These are phyloP conservation scores for Diplodia corticola DNA, from an alignment of 2,329 filamentous ascomycete species.

Conservation along the genomic window DNA sequence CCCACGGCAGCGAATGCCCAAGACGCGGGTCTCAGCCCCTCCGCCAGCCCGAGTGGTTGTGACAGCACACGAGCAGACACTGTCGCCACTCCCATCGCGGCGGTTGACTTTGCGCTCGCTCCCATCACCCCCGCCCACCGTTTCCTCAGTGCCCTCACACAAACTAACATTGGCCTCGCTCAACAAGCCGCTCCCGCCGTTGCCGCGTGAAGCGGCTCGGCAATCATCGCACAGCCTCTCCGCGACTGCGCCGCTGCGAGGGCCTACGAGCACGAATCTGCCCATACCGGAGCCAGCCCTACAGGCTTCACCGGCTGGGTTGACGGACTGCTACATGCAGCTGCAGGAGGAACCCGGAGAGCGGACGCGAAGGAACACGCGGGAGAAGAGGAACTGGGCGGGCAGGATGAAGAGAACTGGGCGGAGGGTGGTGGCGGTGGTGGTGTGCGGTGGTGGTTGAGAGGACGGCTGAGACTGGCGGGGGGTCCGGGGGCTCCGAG, in stretches of 20 bases:
- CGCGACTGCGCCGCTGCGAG: background rate
- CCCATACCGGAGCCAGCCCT: background rate
- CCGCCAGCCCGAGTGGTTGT: background rate
- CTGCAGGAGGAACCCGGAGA: background rate
- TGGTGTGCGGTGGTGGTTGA: background rate
- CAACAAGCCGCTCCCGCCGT: background rate
- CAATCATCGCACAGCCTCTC: background rate
- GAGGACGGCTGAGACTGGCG: background rate
- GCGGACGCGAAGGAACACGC: background rate
- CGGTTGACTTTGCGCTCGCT: background rate
- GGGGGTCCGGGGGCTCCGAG: background rate
- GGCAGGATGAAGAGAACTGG: background rate
- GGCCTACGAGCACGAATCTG: background rate
- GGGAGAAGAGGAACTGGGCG: background rate
- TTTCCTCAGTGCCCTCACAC: background rate
- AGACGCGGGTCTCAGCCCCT: background rate
- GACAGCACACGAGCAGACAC: background rate
- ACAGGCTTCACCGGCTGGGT: background rate
- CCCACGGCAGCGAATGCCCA: too few relatives aligned
- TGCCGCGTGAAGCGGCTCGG: background rate
- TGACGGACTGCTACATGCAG: background rate
- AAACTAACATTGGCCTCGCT: background rate
- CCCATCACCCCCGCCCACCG: background rate
- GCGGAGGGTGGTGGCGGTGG: background rate
- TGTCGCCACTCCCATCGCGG: too few relatives aligned